Conservation (phyloP, 495 filamentous ascomycete genomes). For the Clavariopsis aquatica region DNA sequence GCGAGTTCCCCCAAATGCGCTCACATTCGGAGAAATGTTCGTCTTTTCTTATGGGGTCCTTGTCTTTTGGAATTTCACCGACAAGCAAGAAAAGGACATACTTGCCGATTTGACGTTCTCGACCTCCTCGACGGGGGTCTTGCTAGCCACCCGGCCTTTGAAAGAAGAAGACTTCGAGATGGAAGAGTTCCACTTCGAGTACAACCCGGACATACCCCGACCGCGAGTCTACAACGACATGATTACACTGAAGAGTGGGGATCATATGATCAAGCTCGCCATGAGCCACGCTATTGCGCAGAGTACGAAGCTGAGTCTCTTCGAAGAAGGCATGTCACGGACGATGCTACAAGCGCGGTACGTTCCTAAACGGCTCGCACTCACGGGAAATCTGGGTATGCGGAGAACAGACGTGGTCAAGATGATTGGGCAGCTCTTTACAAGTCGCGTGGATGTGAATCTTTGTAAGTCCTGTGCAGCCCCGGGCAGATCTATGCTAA, state of each 20-base stretch:
- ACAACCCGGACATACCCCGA: constrained; percentile 77
- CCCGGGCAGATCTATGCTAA: constrained; percentile 10
- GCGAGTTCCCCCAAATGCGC: constrained; percentile 63
- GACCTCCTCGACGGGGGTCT: constrained; percentile 53
- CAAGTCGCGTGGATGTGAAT: constrained; percentile 94
- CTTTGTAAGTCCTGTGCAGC: constrained; percentile 65
- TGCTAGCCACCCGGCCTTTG: constrained; percentile 68
- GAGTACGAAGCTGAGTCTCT: constrained; percentile 94
- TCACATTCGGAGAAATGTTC: constrained; percentile 91
- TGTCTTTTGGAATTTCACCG: constrained; percentile 98
- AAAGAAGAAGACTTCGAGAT: constrained; percentile 91
- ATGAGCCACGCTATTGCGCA: constrained; percentile 98
- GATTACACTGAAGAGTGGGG: constrained; percentile 91
- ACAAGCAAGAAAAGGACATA: constrained; percentile 93
- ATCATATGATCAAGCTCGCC: constrained; percentile 98
- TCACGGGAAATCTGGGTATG: constrained; percentile 90
- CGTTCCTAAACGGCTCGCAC: constrained; percentile 81
- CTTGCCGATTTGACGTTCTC: constrained; percentile 94
- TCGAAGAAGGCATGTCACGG: constrained; percentile 93
- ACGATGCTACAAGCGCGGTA: constrained; percentile 93
- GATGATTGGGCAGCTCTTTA: constrained; percentile 87
- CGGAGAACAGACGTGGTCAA: constrained; percentile 86
- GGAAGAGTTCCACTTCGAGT: constrained; percentile 98
- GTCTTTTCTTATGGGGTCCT: constrained; percentile 97
- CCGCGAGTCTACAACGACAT: constrained; percentile 98